These are phyloP conservation scores for Xylaria acuta DNA, from an alignment of 495 filamentous ascomycete genomes.

Conservation along the genomic window DNA sequence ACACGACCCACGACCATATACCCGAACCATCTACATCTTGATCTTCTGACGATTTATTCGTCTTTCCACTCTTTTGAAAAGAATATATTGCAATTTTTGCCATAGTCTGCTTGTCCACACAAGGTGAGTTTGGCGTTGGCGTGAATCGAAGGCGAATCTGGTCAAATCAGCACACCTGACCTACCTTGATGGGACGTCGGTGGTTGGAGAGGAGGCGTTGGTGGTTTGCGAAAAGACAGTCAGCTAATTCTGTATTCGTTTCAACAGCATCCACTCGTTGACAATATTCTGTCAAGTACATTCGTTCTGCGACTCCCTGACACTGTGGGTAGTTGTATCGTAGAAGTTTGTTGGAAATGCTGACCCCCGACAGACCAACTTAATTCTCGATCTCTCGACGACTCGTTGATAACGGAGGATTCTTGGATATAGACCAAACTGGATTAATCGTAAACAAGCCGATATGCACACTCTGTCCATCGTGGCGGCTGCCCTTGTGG, in stretches of 20 bases:
- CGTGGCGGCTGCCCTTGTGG: slow-evolving; percentile 58
- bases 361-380: slow-evolving; percentile 30
- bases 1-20: slow-evolving; percentile 24
- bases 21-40: slow-evolving; percentile 8
- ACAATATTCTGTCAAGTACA: slow-evolving; percentile 66
- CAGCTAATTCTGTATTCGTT: slow-evolving; percentile 14
- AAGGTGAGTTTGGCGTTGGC: slow-evolving; percentile 22
- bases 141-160: not conserved
- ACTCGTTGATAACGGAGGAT: slow-evolving; percentile 12
- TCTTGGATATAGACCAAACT: slow-evolving; percentile 32
- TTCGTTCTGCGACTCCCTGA: slow-evolving; percentile 61
- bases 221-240: not conserved
- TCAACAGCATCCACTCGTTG: slow-evolving; percentile 62
- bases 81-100: slow-evolving; percentile 23
- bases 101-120: slow-evolving; percentile 23
- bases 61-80: slow-evolving; percentile 31
- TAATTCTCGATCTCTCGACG: slow-evolving; percentile 36
- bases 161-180: not conserved
- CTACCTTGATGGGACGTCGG: not conserved
- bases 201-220: not conserved
- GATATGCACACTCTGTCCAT: slow-evolving; percentile 58
- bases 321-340: slow-evolving; percentile 54
- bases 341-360: slow-evolving; percentile 30
- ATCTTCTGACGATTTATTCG: slow-evolving; percentile 29
- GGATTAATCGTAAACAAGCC: slow-evolving; percentile 33